Conservation (phyloP, 2,329 filamentous ascomycete genomes). For the Pseudocercospora macadamiae region DNA sequence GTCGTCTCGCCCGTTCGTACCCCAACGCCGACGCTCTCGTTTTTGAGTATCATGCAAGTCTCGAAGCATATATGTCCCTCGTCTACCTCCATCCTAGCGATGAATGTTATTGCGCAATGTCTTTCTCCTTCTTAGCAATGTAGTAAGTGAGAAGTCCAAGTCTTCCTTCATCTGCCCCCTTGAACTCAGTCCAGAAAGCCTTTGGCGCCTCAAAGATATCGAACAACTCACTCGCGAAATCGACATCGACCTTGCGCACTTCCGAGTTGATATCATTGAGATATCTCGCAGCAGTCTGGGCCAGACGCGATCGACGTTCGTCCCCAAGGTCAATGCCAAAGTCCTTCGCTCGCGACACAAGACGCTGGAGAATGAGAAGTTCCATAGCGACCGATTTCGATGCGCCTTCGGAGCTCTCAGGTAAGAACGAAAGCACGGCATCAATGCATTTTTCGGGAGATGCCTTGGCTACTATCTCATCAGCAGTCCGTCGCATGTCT, state of each 20-base stretch:
- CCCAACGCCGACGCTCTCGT: constrained; percentile 6
- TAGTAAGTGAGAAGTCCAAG: constrained; percentile 81
- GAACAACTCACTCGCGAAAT: constrained; percentile 75
- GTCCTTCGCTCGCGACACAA: constrained; percentile 52
- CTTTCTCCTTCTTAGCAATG: constrained; percentile 65
- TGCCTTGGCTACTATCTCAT: constrained; percentile 70
- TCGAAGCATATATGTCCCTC: background rate
- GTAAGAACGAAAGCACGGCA: constrained; percentile 44
- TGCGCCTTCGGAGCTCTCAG: constrained; percentile 33
- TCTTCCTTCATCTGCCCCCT: constrained; percentile 67
- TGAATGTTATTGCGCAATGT: constrained; percentile 9
- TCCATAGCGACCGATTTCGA: constrained; percentile 60
- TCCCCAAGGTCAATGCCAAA: constrained; percentile 24
- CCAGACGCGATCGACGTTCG: constrained; percentile 28
- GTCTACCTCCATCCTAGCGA: background rate
- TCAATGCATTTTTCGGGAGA: constrained; percentile 54
- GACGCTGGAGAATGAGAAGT: constrained; percentile 59
- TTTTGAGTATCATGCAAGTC: constrained; percentile 3
- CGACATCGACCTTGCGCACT: constrained; percentile 69
- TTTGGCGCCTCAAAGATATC: constrained; percentile 37
- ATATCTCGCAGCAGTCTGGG: constrained; percentile 31
- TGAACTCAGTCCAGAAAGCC: constrained; percentile 68
- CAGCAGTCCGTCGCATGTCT: constrained; percentile 72
- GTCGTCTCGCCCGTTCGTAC: background rate
- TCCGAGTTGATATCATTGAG: constrained; percentile 36